These are phyloP conservation scores for Capronia coronata DNA, from an alignment of 2,329 filamentous ascomycete genomes.

Conservation along the genomic window DNA sequence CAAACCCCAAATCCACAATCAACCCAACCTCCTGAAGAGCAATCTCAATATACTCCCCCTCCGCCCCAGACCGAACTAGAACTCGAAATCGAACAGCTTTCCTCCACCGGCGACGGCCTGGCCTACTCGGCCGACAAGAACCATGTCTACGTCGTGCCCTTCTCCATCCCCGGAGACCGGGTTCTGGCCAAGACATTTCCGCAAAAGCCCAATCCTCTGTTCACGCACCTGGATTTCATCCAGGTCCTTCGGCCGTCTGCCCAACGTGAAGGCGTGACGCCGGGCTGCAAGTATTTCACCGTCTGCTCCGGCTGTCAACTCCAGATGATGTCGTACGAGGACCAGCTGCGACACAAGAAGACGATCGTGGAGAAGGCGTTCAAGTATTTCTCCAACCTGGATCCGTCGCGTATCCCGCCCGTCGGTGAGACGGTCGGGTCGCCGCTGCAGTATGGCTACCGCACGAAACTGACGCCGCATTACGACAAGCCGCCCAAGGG, in stretches of 20 bases:
- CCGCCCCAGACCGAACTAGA: slow-evolving; percentile 55
- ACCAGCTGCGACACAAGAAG: slow-evolving; percentile 79
- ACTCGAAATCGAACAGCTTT: slow-evolving; percentile 72
- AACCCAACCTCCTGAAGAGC: too few species aligned
- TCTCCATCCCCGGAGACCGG: slow-evolving; percentile 76
- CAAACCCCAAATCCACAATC: too few species aligned
- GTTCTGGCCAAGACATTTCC: slow-evolving; percentile 72
- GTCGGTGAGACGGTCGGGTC: slow-evolving; percentile 82
- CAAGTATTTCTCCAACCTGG: slow-evolving; percentile 78
- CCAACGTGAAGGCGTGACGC: slow-evolving; percentile 66
- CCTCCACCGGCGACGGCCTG: slow-evolving; percentile 87
- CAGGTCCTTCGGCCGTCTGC: slow-evolving; percentile 67
- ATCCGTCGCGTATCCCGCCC: slow-evolving; percentile 65
- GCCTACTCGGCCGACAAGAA: slow-evolving; percentile 59
- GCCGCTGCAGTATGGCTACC: slow-evolving; percentile 84
- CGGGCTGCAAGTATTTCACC: slow-evolving; percentile 80
- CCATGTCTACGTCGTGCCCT: slow-evolving; percentile 66
- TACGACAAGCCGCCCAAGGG: slow-evolving; percentile 67
- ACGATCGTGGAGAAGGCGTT: slow-evolving; percentile 86
- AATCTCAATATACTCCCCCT: neutral
- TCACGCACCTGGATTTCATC: slow-evolving; percentile 76
- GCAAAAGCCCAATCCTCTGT: slow-evolving; percentile 59
- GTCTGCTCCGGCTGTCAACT: slow-evolving; percentile 91
- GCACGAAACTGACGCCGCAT: slow-evolving; percentile 94
- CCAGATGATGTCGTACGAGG: slow-evolving; percentile 87